These are phyloP conservation scores for Iris pallida DNA, from an alignment of 116 monocot species.

Conservation along the genomic window DNA sequence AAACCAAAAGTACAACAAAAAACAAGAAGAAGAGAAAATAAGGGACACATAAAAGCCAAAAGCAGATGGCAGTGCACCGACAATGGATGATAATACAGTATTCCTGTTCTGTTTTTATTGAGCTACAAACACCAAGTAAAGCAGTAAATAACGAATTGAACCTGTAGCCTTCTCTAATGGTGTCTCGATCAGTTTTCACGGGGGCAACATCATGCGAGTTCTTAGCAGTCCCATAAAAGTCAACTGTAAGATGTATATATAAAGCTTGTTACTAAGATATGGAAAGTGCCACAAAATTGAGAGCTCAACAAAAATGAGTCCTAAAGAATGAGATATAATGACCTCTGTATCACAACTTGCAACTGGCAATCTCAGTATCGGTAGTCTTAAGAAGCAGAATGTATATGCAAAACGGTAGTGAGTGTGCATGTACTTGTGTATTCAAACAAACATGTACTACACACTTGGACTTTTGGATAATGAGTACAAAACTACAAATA, in stretches of 20 bases:
- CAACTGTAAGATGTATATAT: constrained; percentile 36
- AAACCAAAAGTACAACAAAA: background rate
- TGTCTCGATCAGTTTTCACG: constrained; percentile 87
- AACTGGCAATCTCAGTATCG: too few relatives aligned
- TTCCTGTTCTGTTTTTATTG: background rate
- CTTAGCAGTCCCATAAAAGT: constrained; percentile 60
- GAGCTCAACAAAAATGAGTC: too few relatives aligned
- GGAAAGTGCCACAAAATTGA: too few relatives aligned
- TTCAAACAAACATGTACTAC: too few relatives aligned
- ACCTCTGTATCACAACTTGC: too few relatives aligned
- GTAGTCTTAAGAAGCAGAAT: too few relatives aligned
- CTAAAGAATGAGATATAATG: too few relatives aligned
- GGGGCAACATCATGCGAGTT: constrained; percentile 20
- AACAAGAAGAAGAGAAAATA: background rate
- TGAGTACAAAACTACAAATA: background rate
- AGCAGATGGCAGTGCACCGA: background rate
- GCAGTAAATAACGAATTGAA: constrained; percentile 12
- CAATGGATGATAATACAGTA: background rate
- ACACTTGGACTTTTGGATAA: too few relatives aligned
- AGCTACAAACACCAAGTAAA: background rate
- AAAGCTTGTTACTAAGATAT: too few relatives aligned
- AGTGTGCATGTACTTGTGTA: too few relatives aligned
- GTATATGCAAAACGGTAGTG: background rate
- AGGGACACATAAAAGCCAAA: background rate
- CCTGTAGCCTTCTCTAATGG: constrained; percentile 91